A percentile compares a stretch with the other conserved stretches of the same genome.
These are phyloP conservation scores for Populus nigra DNA, from an alignment of 345 rosid species.

Conservation along the genomic window DNA sequence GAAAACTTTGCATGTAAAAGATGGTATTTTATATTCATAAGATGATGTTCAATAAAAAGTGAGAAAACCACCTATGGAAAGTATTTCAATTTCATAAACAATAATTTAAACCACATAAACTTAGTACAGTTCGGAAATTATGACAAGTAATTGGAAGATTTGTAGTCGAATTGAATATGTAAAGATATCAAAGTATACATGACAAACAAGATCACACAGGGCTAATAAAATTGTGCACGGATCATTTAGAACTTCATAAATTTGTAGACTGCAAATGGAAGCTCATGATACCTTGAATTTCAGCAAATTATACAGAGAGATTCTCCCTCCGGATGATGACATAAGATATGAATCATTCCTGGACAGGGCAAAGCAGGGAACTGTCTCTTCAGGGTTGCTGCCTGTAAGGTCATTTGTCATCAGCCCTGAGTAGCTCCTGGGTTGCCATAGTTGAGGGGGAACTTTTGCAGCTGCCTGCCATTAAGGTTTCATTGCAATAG, in stretches of 20 bases:
- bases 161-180: background rate
- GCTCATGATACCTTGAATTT: constrained; percentile 32
- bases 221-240: background rate
- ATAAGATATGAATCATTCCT: constrained; percentile 45
- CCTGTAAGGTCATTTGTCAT: constrained; percentile 37
- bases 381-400: constrained; percentile 22
- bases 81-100: background rate
- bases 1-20: background rate
- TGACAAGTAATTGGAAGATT: background rate
- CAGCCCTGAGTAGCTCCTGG: constrained; percentile 16
- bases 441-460: constrained; percentile 37
- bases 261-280: background rate
- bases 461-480: constrained; percentile 35
- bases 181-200: background rate
- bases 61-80: background rate
- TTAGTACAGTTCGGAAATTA: background rate
- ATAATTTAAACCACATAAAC: background rate
- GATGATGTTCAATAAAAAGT: background rate
- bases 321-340: constrained; percentile 45
- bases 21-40: background rate
- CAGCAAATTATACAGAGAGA: constrained; percentile 42
- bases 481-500: constrained; percentile 4
- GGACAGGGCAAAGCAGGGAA: constrained; percentile 37
- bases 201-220: background rate
- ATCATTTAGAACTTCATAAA: background rate